phyloP scores from a whole-genome alignment of 78 protist genomes.

The Dictyostelium brefeldianum region DNA sequence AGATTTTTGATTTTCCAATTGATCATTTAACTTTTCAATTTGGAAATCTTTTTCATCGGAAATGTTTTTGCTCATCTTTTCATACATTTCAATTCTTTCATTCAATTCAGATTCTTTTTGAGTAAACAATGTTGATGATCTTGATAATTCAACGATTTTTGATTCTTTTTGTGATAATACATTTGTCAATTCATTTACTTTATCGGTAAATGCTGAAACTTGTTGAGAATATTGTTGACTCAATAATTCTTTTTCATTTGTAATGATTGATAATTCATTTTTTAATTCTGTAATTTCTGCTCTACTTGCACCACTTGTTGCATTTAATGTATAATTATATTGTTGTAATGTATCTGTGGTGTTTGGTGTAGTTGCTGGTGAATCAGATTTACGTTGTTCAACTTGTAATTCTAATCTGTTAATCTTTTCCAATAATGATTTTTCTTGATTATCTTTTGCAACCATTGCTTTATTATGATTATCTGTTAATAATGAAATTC shows the following conservation, averaged over 20 bases:
- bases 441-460: conserved; percentile 8
- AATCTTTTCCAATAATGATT: conserved; percentile 13
- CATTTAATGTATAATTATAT: background rate
- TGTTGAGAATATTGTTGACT: background rate
- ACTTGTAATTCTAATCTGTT: conserved; percentile 43
- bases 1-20: background rate
- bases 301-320: background rate
- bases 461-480: background rate
- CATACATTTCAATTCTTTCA: conserved; percentile 31
- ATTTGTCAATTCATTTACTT: conserved; percentile 15
- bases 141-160: conserved; percentile 2
- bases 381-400: background rate
- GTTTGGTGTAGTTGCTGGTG: conserved; percentile 30
- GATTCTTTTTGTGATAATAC: conserved; percentile 29
- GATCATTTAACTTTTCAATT: conserved; percentile 45
- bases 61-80: conserved; percentile 5
- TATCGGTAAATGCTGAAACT: background rate
- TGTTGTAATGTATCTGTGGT: background rate
- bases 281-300: conserved; percentile 1
- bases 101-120: background rate
- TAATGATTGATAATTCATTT: background rate
- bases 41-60: conserved; percentile 54
- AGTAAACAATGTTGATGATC: background rate
- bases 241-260: background rate
- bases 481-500: conserved; percentile 14